Evolutionary conservation across 305 asterid species (phyloP).

Genomic region (Rubia tinctorum): DNA sequence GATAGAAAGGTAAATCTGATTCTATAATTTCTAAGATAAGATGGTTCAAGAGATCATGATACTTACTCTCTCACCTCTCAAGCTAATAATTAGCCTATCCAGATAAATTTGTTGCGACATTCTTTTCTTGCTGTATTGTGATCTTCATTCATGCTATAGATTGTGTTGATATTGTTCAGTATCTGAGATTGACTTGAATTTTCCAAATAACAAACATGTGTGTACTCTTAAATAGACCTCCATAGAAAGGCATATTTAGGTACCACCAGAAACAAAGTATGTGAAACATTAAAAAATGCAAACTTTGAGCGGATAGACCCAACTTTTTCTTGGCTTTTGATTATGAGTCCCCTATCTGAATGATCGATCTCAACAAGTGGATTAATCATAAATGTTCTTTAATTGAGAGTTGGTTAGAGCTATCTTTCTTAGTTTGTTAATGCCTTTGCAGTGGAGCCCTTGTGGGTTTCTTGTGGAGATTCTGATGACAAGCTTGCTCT

Average conservation of each 20-base stretch:
- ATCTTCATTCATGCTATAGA: constrained; percentile 3
- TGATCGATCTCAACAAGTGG: not conserved
- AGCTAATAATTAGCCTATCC: not conserved
- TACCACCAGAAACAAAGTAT: not conserved
- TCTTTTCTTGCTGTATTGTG: not conserved
- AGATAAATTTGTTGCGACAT: not conserved
- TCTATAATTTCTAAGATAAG: not conserved
- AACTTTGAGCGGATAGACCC: not conserved
- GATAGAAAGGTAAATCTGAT: constrained; percentile 71
- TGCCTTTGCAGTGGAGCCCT: constrained; percentile 55
- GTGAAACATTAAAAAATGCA: not conserved
- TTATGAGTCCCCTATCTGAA: not conserved
- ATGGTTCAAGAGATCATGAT: not conserved
- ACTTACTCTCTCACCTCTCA: not conserved
- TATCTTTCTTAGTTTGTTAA: constrained; percentile 13
- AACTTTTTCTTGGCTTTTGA: not conserved
- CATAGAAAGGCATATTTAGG: not conserved
- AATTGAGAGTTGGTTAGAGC: not conserved
- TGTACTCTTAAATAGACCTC: not conserved
- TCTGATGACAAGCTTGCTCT: constrained; percentile 44
- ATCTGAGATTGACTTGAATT: not conserved
- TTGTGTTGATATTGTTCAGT: constrained; percentile 1
- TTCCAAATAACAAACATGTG: not conserved
- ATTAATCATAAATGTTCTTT: not conserved
- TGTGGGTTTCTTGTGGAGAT: constrained; percentile 87